phyloP scores from a whole-genome alignment of 1,139 yeast genomes.

The Magnusiomyces tetraspermus region DNA sequence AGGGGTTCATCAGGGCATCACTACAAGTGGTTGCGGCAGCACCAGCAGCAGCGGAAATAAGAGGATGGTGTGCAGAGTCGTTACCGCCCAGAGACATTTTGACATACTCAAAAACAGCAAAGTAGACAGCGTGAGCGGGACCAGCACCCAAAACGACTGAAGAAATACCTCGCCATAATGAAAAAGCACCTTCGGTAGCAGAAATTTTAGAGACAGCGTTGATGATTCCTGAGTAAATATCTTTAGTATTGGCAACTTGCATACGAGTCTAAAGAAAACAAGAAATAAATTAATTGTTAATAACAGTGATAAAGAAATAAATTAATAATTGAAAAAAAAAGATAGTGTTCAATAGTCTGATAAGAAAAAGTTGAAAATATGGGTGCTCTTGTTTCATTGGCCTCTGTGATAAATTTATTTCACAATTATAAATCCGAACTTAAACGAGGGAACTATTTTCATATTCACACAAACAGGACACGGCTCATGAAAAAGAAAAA shows the following conservation, averaged over 20 bases:
- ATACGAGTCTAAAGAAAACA: slow-evolving; percentile 52
- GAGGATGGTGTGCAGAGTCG: slow-evolving; percentile 48
- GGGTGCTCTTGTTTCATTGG: too few species aligned
- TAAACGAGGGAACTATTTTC: too few species aligned
- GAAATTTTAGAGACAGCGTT: slow-evolving; percentile 64
- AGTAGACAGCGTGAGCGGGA: slow-evolving; percentile 97
- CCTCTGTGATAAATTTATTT: too few species aligned
- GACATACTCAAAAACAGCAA: slow-evolving; percentile 86
- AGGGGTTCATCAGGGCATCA: slow-evolving; percentile 96
- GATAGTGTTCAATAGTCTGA: too few species aligned
- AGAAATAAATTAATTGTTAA: background rate
- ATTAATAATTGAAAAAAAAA: too few species aligned
- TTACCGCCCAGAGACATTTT: slow-evolving; percentile 46
- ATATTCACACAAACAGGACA: too few species aligned
- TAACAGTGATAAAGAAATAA: background rate
- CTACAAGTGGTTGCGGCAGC: slow-evolving; percentile 90
- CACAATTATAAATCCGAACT: too few species aligned
- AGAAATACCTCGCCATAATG: slow-evolving; percentile 91
- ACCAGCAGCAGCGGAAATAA: slow-evolving; percentile 80
- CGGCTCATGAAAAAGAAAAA: too few species aligned
- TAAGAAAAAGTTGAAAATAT: too few species aligned
- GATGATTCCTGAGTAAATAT: slow-evolving; percentile 41
- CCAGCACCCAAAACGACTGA: slow-evolving; percentile 97
- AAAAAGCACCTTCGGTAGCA: slow-evolving; percentile 81
- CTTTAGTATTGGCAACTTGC: slow-evolving; percentile 54